Base-by-base conservation (phyloP, 2,329 filamentous ascomycete species). In the Setomelanomma holmii region DNA sequence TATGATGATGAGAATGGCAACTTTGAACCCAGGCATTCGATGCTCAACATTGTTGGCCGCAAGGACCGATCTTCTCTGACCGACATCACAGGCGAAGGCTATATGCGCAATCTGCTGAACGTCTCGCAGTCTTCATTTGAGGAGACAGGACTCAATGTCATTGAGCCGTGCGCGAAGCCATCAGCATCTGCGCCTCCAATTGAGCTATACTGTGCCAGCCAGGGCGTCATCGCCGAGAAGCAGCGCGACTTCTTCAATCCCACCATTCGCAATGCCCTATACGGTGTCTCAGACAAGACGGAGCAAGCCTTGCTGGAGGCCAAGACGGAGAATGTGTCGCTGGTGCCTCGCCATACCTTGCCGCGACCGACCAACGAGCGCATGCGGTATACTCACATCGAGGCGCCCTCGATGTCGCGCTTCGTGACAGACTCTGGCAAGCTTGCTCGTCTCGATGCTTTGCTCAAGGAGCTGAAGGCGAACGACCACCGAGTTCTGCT, bases 381-480 rank as follows among this genome's bases (percentile, higher is more conserved):
- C 80, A 85, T 87, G 60, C 86, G 90, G 20, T 98, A 93, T 76
- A 97, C 90, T 44, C 90, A 93, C 72, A 96, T 99, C 58, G 84
- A 88, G 44, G 93, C 97, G 27, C 95, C 95, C 0, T 97, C 93
- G 10, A 99, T 99, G 95, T 89, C 87, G 43, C 91, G 93, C 63
- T 99, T 99, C 70, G 95, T 99, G 53, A 98, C 93, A 1, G 95
- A 98, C 76, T 96, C 92, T 46, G 95, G 95, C 70, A 99, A 99
- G 79, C 85, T 99, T 54, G 93, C 92, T 40, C 91, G 92, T 71
- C 82, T 99, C 44, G 95, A 99, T 72, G 83, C 90, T 61, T 82
- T 99, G 16, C 83, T 99, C 12, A 90, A 90, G 72, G 85, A 92
- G 74, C 87, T 99, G 68, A 99, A 98, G 82, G 89, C 91, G 56